Percentiles rank a stretch among this genome's conserved stretches.
phyloP scores from a whole-genome alignment of 2,329 filamentous ascomycete species.

The Cladosporium phlei region DNA sequence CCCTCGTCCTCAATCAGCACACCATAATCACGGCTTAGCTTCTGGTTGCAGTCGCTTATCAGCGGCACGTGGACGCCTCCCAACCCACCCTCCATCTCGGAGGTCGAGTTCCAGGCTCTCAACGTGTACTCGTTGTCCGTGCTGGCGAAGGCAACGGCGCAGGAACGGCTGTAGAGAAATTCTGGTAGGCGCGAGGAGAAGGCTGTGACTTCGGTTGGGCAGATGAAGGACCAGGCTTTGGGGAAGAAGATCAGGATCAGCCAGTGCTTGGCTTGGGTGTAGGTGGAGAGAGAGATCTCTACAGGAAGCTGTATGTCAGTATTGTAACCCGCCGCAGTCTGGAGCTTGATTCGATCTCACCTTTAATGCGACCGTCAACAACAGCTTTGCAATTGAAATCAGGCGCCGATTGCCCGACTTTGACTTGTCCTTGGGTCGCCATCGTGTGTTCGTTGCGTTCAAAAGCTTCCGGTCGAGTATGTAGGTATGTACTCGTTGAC shows the following conservation, averaged over 20 bases:
- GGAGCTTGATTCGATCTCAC: too few relatives aligned
- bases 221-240: conserved; percentile 65
- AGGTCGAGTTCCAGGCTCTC: conserved; percentile 55
- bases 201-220: conserved; percentile 62
- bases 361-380: conserved; percentile 29
- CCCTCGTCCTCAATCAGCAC: conserved; percentile 62
- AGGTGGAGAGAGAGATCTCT: conserved; percentile 29
- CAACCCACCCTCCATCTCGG: conserved; percentile 58
- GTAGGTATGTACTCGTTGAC: too few relatives aligned
- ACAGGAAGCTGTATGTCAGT: too few relatives aligned
- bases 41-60: conserved; percentile 58
- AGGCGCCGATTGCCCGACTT: conserved; percentile 28
- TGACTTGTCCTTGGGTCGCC: conserved; percentile 16
- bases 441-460: too few relatives aligned
- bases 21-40: conserved; percentile 57
- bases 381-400: conserved; percentile 26
- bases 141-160: conserved; percentile 56
- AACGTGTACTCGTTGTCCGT: conserved; percentile 58
- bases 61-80: conserved; percentile 59
- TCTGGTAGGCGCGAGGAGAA: conserved; percentile 59
- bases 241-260: conserved; percentile 63
- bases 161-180: conserved; percentile 53
- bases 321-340: too few relatives aligned
- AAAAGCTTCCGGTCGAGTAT: too few relatives aligned
- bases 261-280: conserved; percentile 45